Percentiles rank a stretch among this genome's conserved stretches.
These are phyloP conservation scores for Immersiella caudata DNA, from an alignment of 495 filamentous ascomycete genomes.

Conservation along the genomic window DNA sequence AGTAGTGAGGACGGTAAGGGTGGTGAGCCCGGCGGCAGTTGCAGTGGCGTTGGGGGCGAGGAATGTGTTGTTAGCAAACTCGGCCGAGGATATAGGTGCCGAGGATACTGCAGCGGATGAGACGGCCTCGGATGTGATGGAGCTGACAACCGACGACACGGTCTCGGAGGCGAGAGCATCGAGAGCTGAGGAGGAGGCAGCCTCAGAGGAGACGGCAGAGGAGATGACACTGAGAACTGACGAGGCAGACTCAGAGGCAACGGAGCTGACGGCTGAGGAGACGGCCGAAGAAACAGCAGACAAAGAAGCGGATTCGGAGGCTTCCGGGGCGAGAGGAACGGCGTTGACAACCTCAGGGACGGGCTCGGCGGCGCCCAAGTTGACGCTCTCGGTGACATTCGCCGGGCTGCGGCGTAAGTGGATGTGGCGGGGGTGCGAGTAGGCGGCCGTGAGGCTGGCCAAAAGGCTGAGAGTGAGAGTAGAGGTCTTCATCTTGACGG, in stretches of 20 bases:
- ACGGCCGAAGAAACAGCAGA: neutral
- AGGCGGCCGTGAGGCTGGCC: slow-evolving; percentile 47
- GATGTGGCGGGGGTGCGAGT: slow-evolving; percentile 46
- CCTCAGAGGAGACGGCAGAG: slow-evolving; percentile 38
- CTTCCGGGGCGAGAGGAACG: neutral
- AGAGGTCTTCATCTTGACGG: slow-evolving; percentile 51
- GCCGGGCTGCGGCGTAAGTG: slow-evolving; percentile 43
- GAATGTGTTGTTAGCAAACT: slow-evolving; percentile 26
- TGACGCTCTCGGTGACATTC: slow-evolving; percentile 33
- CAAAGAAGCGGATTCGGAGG: neutral
- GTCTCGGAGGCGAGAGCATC: slow-evolving; percentile 20
- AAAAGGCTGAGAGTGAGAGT: slow-evolving; percentile 48
- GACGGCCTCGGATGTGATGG: slow-evolving; percentile 42
- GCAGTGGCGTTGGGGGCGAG: neutral
- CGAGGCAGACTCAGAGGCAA: slow-evolving; percentile 32
- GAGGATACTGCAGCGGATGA: slow-evolving; percentile 13
- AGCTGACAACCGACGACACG: slow-evolving; percentile 24
- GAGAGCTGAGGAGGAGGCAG: neutral
- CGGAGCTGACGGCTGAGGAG: slow-evolving; percentile 36
- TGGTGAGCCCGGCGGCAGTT: slow-evolving; percentile 39
- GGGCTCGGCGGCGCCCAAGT: neutral
- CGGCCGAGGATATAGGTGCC: slow-evolving; percentile 24
- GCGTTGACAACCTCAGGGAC: neutral
- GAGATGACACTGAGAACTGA: neutral
- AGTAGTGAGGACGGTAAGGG: slow-evolving; percentile 57